Conservation (phyloP, 768 basidiomycete genomes). For the Austroboletus eburneus region DNA sequence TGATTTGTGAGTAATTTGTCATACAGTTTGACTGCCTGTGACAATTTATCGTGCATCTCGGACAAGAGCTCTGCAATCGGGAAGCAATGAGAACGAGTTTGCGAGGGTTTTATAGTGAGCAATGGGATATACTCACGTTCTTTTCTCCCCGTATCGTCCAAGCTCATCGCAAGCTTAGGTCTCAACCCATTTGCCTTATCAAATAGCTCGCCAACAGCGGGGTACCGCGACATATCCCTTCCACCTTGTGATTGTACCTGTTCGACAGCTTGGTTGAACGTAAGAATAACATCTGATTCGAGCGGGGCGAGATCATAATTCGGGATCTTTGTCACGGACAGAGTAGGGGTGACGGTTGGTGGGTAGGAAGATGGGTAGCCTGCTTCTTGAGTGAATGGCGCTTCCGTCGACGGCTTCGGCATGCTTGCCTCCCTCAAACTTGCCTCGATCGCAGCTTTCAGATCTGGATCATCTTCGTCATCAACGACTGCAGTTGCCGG, state of each 20-base stretch:
- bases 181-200: slow-evolving; percentile 75
- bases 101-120: background rate
- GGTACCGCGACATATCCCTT: slow-evolving; percentile 73
- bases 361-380: slow-evolving; percentile 45
- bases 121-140: slow-evolving; percentile 54
- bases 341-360: slow-evolving; percentile 36
- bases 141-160: slow-evolving; percentile 84
- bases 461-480: slow-evolving; percentile 89
- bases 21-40: slow-evolving; percentile 88
- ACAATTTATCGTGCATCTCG: slow-evolving; percentile 94
- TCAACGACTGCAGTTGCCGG: slow-evolving; percentile 30
- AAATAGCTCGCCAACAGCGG: slow-evolving; percentile 79
- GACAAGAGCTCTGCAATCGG: slow-evolving; percentile 63
- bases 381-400: slow-evolving; percentile 51
- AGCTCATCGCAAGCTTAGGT: slow-evolving; percentile 76
- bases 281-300: slow-evolving; percentile 83
- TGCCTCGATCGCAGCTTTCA: slow-evolving; percentile 93
- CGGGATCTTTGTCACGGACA: slow-evolving; percentile 51
- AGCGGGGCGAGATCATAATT: slow-evolving; percentile 77
- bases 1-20: slow-evolving; percentile 85
- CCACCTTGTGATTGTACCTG: slow-evolving; percentile 77
- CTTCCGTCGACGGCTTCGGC: slow-evolving; percentile 63
- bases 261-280: slow-evolving; percentile 88
- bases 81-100: background rate
- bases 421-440: slow-evolving; percentile 82